Evolutionary conservation across 805 yeast species (phyloP), one percentile per base, ranked within the genome.

Genomic region (Grigorovia transvaalensis): DNA sequence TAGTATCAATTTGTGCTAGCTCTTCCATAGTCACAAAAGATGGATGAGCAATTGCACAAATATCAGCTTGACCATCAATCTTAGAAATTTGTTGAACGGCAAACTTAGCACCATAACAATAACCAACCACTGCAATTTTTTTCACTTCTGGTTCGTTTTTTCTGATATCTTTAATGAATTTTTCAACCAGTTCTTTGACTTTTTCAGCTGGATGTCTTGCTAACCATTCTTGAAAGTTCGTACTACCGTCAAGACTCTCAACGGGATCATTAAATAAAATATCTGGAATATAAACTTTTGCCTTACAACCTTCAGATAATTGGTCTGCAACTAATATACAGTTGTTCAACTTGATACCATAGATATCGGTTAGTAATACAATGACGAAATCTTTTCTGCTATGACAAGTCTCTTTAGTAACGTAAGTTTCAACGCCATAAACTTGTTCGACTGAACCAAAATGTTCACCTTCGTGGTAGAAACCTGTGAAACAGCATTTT

Each of bases 41-140:
- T 6, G 97, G 96, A 68, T 90, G 97, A 9, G 93, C 93, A 56
- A 79, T 68, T 15, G 91, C 95, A 60, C 78, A 88, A 17, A 75
- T 85, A 54, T 78, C 77, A 40, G 78, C 75, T 8, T 60, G 45
- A 27, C 77, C 76, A 9, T 49, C 53, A 1, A 61, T 58, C 47
- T 70, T 52, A 20, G 40, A 4, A 9, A 72, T 60, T 52, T 81
- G 77, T 54, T 76, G 80, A 52, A 85, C 59, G 38, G 78, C 80
- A 58, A 72, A 81, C 67, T 82, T 85, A 44, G 88, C 96, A 64
- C 96, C 96, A 57, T 74, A 88, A 70, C 96, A 88, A 72, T 88
- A 81, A 23, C 96, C 96, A 53, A 84, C 69, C 19, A 79, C 78
- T 45, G 77, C 81, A 20, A 84, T 54, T n/a, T 68, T 68, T 51